Conservation (phyloP, 2,329 filamentous ascomycete species). For the Pyrenophora tritici-repentis region DNA sequence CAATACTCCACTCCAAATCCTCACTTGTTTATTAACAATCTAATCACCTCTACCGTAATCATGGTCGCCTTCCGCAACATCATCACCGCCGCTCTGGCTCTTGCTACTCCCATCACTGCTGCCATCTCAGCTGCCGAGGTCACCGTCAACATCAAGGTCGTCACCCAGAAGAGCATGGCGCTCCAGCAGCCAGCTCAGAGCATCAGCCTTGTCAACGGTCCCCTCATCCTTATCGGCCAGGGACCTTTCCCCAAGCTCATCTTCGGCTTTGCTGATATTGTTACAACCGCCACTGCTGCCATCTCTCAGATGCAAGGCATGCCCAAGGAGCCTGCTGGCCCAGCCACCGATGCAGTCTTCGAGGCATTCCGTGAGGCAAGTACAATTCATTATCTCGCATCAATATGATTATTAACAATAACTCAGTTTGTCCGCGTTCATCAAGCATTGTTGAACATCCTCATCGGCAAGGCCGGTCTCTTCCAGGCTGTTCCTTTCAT, state of each 20-base stretch:
- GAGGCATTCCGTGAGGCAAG: constrained; percentile 21
- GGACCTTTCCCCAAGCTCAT: constrained; percentile 20
- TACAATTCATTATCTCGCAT: neutral
- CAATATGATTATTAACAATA: neutral
- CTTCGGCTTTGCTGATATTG: constrained; percentile 16
- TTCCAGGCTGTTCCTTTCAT: constrained; percentile 18
- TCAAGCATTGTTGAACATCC: constrained; percentile 22
- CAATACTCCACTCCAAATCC: neutral
- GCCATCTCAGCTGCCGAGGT: constrained; percentile 9
- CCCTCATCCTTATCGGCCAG: constrained; percentile 14
- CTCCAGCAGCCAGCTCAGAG: constrained; percentile 17
- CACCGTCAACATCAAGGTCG: constrained; percentile 10
- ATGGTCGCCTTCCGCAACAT: constrained; percentile 25
- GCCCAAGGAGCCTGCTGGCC: neutral
- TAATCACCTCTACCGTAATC: neutral
- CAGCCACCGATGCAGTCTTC: constrained; percentile 13
- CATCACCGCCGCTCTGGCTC: constrained; percentile 17
- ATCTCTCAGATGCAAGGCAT: constrained; percentile 13
- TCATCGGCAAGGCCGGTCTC: constrained; percentile 23
- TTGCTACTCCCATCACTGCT: constrained; percentile 16
- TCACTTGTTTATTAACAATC: neutral
- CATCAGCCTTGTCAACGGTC: constrained; percentile 15
- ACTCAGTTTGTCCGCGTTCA: constrained; percentile 23
- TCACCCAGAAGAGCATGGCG: constrained; percentile 17
- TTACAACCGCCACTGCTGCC: constrained; percentile 7